Evolutionary conservation across 2,329 filamentous ascomycete genomes (phyloP).

Genomic region (Parastagonospora avenae): DNA sequence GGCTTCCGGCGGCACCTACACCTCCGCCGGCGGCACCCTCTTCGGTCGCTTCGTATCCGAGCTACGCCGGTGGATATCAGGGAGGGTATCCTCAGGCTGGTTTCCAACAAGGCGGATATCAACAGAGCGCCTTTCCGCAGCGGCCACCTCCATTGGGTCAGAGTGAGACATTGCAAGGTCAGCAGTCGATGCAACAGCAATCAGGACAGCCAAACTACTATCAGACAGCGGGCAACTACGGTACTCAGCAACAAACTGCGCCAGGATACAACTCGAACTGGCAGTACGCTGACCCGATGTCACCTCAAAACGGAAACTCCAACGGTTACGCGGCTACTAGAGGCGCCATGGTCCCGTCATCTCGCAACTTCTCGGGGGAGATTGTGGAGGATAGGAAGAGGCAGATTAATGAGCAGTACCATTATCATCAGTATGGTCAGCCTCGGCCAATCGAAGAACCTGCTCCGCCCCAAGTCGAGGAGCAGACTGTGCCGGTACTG

Average conservation of each 20-base stretch:
- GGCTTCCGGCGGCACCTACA: conserved; percentile 32
- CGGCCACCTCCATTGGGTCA: conserved; percentile 25
- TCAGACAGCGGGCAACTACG: conserved; percentile 1
- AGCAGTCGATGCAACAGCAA: conserved; percentile 11
- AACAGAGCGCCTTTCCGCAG: conserved; percentile 16
- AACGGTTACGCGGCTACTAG: conserved; percentile 1
- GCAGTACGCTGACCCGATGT: conserved; percentile 21
- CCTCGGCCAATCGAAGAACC: conserved; percentile 10
- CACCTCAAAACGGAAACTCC: conserved; percentile 6
- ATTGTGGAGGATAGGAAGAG: conserved; percentile 16
- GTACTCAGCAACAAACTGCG: conserved; percentile 8
- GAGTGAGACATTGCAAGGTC: conserved; percentile 10
- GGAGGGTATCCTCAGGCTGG: conserved; percentile 15
- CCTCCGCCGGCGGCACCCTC: conserved; percentile 29
- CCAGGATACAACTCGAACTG: conserved; percentile 18
- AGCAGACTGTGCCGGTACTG: conserved; percentile 26
- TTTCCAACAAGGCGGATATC: conserved; percentile 12
- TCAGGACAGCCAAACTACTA: conserved; percentile 6
- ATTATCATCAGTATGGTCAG: conserved; percentile 20
- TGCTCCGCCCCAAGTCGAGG: conserved; percentile 15
- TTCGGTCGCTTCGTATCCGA: conserved; percentile 24
- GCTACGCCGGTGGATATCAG: conserved; percentile 18
- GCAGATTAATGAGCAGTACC: conserved; percentile 19
- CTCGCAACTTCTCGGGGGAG: conserved; percentile 13
- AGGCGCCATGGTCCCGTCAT: conserved; percentile 17